Evolutionary conservation across 331 rosid species (phyloP).

Genomic region (Prunus yedoensis): DNA sequence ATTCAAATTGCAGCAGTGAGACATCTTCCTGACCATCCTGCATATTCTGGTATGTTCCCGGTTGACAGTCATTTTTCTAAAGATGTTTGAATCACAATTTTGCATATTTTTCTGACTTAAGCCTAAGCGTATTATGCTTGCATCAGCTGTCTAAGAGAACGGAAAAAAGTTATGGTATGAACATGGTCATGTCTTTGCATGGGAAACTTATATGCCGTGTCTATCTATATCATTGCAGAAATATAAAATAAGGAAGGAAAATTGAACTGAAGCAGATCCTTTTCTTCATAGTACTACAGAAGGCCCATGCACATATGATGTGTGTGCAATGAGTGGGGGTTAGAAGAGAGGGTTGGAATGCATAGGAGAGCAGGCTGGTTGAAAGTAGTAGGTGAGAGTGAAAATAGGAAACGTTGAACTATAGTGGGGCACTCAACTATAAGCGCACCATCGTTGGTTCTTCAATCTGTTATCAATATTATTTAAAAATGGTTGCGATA

Average conservation of each 20-base stretch:
- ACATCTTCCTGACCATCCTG: slow-evolving; percentile 69
- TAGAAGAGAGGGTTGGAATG: neutral
- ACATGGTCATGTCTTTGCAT: no score
- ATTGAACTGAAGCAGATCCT: neutral
- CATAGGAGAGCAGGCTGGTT: neutral
- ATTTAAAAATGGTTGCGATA: neutral
- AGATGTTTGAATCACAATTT: neutral
- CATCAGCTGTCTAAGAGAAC: neutral
- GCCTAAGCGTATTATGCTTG: neutral
- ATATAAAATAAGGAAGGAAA: neutral
- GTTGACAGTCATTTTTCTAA: neutral
- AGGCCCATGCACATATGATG: neutral
- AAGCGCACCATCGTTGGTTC: no score
- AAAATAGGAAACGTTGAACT: neutral
- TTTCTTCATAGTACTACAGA: neutral
- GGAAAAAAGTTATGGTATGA: neutral
- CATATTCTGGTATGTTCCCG: slow-evolving; percentile 59
- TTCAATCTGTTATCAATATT: neutral
- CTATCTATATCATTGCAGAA: neutral
- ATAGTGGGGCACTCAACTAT: neutral
- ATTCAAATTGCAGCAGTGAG: slow-evolving; percentile 75
- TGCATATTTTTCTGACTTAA: neutral
- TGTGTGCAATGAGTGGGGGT: neutral
- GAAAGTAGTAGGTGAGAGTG: neutral
- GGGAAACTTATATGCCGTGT: neutral